Evolutionary conservation across 768 basidiomycete species (phyloP).

Genomic region (Amanita polypyramis): DNA sequence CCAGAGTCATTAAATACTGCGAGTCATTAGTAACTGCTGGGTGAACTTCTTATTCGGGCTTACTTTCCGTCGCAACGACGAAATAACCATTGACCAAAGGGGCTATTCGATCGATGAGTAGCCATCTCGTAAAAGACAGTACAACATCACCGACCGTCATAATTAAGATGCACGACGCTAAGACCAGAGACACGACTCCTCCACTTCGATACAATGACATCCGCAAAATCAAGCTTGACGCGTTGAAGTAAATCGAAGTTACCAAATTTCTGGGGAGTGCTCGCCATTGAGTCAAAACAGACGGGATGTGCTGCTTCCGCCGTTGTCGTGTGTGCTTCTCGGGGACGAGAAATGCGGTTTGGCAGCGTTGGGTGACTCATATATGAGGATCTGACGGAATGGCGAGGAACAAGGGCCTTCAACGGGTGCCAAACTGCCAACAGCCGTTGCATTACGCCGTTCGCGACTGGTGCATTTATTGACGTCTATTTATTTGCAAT

Average conservation of each 20-base stretch:
- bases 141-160: slow-evolving; percentile 51
- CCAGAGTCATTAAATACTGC: slow-evolving; percentile 91
- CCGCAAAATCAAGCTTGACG: slow-evolving; percentile 69
- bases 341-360: slow-evolving; percentile 19
- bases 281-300: slow-evolving; percentile 18
- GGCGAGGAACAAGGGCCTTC: slow-evolving; percentile 11
- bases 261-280: slow-evolving; percentile 36
- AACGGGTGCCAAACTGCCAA: slow-evolving; percentile 16
- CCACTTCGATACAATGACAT: slow-evolving; percentile 83
- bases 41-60: slow-evolving; percentile 4
- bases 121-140: slow-evolving; percentile 3
- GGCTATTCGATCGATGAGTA: slow-evolving; percentile 32
- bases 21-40: background rate
- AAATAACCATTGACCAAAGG: slow-evolving; percentile 90
- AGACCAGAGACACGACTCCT: slow-evolving; percentile 80
- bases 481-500: background rate
- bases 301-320: slow-evolving; percentile 8
- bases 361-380: slow-evolving; percentile 1
- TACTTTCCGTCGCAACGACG: slow-evolving; percentile 84
- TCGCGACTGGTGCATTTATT: background rate
- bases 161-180: slow-evolving; percentile 82
- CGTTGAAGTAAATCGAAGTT: slow-evolving; percentile 80
- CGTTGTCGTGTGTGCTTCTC: slow-evolving; percentile 16
- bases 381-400: slow-evolving; percentile 9
- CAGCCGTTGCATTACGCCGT: slow-evolving; percentile 25